phyloP scores from a whole-genome alignment of 1,139 yeast species.

The Wickerhamomyces sp. region DNA sequence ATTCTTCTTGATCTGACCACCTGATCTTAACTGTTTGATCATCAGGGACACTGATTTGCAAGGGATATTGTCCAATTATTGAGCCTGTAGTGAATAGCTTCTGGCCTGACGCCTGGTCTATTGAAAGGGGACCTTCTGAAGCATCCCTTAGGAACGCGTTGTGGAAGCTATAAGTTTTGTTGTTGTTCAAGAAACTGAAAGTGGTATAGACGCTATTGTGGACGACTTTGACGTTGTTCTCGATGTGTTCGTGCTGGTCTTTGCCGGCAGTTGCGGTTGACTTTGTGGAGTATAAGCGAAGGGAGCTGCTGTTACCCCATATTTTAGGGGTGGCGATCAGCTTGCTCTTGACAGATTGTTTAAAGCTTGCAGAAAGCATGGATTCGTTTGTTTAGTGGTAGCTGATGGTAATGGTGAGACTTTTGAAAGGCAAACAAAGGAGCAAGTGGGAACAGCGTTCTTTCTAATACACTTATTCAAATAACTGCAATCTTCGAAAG shows the following conservation, averaged over 20 bases:
- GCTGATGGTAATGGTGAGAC: background rate
- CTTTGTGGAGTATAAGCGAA: background rate
- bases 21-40: conserved; percentile 37
- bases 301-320: conserved; percentile 2
- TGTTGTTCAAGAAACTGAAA: conserved; percentile 9
- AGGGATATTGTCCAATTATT: conserved; percentile 28
- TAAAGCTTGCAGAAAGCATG: background rate
- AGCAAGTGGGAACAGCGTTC: background rate
- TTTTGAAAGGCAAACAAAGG: background rate
- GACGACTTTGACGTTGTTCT: conserved; percentile 8
- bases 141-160: conserved; percentile 65
- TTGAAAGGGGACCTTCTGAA: conserved; percentile 43
- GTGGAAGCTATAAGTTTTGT: conserved; percentile 37
- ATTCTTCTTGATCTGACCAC: conserved; percentile 54
- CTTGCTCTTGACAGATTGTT: background rate
- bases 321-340: background rate
- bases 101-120: conserved; percentile 56
- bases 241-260: background rate
- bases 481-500: background rate
- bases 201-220: conserved; percentile 13
- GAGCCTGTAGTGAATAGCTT: conserved; percentile 63
- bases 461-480: too few species aligned
- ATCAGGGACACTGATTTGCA: conserved; percentile 24
- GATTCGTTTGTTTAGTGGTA: background rate
- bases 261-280: too few species aligned